Evolutionary conservation across 179 eudicot species (phyloP), one percentile per base, ranked within the genome.

Genomic region (Sideroxylon spinosum): DNA sequence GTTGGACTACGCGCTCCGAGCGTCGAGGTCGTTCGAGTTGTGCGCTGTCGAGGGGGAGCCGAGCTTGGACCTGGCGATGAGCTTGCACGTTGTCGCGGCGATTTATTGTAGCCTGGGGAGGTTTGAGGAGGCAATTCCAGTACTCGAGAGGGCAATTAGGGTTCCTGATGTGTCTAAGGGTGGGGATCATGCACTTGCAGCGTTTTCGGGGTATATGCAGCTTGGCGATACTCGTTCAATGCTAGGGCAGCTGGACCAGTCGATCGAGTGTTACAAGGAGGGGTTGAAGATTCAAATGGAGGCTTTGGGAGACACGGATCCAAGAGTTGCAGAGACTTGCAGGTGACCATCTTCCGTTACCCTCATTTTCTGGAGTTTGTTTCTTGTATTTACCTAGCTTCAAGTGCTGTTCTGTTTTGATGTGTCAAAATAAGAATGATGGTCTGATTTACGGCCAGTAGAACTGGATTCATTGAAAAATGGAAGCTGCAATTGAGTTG

Each of bases 281-380:
- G 99, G 99, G 26, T 78, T 95, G 87, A 83, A 88, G 64, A 89
- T 93, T 60, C 99, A 95, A 82, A 89, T 89, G 82, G 90, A 84
- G 56, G 91, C 94, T 0, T 81, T 95, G 78, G 99, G 99, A 2
- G 98, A 95, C 49, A 82, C 90, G 0, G 98, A 95, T 90, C 98
- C 99, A 2, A 81, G 99, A 72, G 99, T 93, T 70, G 98, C 97
- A 0, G 99, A 95, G 82, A 95, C 95, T 80, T 95, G 98, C 89
- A 86, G 98, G 98, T 94, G 32, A 20, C 19, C 14, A 53, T 78
- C 37, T 32, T 63, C 8, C 26, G 13, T 59, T 60, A 37, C 4
- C 6, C 2, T 20, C 64, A 26, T 23, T 63, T 76, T 48, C 22
- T 48, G 48, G 49, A 64, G 1, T 66, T 67, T 19, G 4, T 28